phyloP scores from a whole-genome alignment of 2,329 filamentous ascomycete genomes.

The Trichoderma simmonsii region DNA sequence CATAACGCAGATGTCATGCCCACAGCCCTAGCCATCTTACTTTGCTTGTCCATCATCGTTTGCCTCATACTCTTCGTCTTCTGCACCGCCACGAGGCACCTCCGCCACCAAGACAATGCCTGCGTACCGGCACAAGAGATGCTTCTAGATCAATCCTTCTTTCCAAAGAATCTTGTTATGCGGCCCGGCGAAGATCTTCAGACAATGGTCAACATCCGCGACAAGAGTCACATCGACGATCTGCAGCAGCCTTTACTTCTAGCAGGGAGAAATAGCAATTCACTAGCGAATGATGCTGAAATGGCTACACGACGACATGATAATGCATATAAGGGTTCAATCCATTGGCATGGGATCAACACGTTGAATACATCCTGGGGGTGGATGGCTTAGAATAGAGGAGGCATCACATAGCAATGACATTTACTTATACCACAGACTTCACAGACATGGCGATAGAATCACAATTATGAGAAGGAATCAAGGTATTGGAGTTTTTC shows the following conservation, averaged over 20 bases:
- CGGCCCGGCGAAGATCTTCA: neutral
- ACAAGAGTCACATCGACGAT: neutral
- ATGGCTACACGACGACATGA: neutral
- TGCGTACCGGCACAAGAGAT: neutral
- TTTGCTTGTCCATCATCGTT: neutral
- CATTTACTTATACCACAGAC: too few species aligned
- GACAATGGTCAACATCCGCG: neutral
- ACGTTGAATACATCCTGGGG: constrained; percentile 23
- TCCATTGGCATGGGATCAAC: constrained; percentile 22
- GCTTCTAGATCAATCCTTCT: neutral
- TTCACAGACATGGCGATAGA: neutral
- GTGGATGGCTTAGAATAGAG: constrained; percentile 19
- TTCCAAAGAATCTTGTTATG: neutral
- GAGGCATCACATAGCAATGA: neutral
- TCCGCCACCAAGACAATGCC: neutral
- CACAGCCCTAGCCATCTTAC: neutral
- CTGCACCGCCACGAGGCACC: neutral
- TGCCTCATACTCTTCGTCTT: neutral
- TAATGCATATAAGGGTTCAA: neutral
- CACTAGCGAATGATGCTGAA: neutral
- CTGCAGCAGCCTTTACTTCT: neutral
- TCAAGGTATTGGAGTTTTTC: neutral
- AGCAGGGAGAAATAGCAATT: neutral
- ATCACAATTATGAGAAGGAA: neutral
- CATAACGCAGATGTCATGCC: neutral